These are phyloP conservation scores for Cornus controversa DNA, from an alignment of 148 eudicot genomes.

Conservation along the genomic window DNA sequence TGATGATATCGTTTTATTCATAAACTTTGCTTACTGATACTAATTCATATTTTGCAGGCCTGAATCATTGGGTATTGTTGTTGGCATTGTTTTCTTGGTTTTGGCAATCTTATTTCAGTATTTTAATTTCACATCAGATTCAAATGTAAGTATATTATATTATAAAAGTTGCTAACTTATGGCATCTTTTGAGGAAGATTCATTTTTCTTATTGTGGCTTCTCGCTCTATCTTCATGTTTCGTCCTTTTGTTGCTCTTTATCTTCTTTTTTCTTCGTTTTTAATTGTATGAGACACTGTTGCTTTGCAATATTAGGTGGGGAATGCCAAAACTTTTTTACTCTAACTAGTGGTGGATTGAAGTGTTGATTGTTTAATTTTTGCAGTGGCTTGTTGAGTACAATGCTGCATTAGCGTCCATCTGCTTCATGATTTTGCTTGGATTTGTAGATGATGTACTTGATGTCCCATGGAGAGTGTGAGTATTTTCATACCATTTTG, in stretches of 20 bases:
- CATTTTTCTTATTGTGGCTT: background rate
- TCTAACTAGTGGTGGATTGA: constrained; percentile 1
- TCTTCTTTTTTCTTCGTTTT: background rate
- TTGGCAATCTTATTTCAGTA: constrained; percentile 77
- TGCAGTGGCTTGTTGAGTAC: constrained; percentile 98
- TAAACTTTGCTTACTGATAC: background rate
- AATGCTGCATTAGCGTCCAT: constrained; percentile 95
- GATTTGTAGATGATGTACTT: constrained; percentile 95
- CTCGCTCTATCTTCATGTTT: background rate
- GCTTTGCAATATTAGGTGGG: constrained; percentile 1
- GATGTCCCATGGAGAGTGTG: constrained; percentile 99
- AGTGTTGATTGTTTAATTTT: constrained; percentile 3
- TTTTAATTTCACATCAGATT: constrained; percentile 86
- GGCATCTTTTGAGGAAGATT: background rate
- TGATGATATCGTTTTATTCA: background rate
- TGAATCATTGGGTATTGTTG: constrained; percentile 85
- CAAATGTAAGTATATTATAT: constrained; percentile 52
- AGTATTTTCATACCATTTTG: constrained; percentile 27
- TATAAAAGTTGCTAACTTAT: no score
- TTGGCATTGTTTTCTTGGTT: constrained; percentile 85
- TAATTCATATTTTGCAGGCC: constrained; percentile 63
- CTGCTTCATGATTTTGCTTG: constrained; percentile 93
- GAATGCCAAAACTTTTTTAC: background rate
- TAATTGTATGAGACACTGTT: background rate
- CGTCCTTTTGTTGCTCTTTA: background rate